These are phyloP conservation scores for Cercospora berteroae DNA, from an alignment of 2,329 filamentous ascomycete species.

Conservation along the genomic window DNA sequence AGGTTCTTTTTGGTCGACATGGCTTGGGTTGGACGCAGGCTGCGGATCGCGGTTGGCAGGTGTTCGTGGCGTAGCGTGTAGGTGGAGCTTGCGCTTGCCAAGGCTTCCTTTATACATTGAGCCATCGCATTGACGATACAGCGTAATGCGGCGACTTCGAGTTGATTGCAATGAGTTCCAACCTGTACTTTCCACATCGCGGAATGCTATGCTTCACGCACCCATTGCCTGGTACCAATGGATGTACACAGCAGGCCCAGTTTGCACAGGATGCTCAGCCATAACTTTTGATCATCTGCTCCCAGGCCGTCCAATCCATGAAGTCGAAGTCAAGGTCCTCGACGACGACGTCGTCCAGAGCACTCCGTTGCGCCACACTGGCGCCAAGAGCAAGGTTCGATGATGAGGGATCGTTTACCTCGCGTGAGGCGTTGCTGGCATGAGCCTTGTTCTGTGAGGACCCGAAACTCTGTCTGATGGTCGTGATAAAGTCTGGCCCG, in stretches of 20 bases:
- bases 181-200: not conserved
- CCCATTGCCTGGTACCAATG: not conserved
- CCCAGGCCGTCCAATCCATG: not conserved
- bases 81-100: not conserved
- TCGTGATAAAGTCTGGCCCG: slow-evolving; percentile 20
- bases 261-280: not conserved
- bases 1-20: not conserved
- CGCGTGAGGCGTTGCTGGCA: not conserved
- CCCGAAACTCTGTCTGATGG: not conserved
- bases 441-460: not conserved
- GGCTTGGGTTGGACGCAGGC: not conserved
- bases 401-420: not conserved
- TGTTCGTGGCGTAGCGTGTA: not conserved
- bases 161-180: not conserved
- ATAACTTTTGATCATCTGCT: not conserved
- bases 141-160: not conserved
- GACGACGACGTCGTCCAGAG: not conserved
- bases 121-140: not conserved
- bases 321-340: not conserved
- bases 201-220: not conserved
- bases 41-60: no score
- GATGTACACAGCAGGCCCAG: not conserved
- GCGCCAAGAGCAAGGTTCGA: not conserved
- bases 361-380: not conserved
- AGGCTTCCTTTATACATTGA: not conserved